Evolutionary conservation across 345 rosid species (phyloP).

Genomic region (Erysimum cheiranthoides): DNA sequence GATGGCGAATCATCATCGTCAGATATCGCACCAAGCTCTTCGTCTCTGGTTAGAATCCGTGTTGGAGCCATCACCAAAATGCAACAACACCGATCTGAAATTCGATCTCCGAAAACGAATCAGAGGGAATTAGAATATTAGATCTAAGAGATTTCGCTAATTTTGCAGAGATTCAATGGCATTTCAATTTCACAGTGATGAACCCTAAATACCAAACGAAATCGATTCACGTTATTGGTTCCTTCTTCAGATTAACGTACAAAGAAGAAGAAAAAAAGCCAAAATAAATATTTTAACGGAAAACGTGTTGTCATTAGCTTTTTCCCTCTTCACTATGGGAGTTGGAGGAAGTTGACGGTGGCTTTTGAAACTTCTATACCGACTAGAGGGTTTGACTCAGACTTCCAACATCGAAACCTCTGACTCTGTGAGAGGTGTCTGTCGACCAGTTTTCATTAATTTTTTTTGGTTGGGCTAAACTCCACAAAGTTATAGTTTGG

Average conservation of each 20-base stretch:
- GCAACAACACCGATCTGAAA: background rate
- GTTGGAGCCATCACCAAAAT: slow-evolving; percentile 55
- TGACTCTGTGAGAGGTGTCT: background rate
- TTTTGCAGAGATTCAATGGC: background rate
- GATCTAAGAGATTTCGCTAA: slow-evolving; percentile 28
- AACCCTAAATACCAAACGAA: slow-evolving; percentile 10
- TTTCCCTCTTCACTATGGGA: background rate
- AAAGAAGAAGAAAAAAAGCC: background rate
- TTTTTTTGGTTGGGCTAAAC: background rate
- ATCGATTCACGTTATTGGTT: slow-evolving; percentile 4
- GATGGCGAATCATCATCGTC: slow-evolving; percentile 73
- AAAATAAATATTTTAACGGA: background rate
- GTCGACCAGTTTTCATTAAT: background rate
- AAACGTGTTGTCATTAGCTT: slow-evolving; percentile 10
- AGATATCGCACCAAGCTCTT: slow-evolving; percentile 51
- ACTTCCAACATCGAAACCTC: background rate
- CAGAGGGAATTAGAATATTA: no score
- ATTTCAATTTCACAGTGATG: slow-evolving; percentile 12
- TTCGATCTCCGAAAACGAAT: no score
- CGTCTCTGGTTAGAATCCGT: slow-evolving; percentile 67
- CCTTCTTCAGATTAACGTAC: slow-evolving; percentile 26
- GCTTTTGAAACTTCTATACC: background rate
- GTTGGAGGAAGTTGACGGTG: background rate
- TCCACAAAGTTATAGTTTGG: background rate
- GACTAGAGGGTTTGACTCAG: background rate